phyloP scores from a whole-genome alignment of 2,329 filamentous ascomycete species.

The Didymella glomerata region DNA sequence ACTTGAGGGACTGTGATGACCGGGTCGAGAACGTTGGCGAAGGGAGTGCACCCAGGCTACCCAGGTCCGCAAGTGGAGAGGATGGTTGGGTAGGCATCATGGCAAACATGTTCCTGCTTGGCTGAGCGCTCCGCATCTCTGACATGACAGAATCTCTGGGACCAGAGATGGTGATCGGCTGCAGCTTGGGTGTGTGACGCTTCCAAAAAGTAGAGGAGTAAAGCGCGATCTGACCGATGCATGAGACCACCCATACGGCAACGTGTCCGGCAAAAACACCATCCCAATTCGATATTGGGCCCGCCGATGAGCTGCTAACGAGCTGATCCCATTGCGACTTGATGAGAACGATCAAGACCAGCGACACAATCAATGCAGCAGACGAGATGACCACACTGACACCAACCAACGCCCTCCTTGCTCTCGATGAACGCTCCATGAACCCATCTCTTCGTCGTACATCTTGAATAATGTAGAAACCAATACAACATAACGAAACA shows the following conservation, averaged over 20 bases:
- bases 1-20: conserved; percentile 49
- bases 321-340: conserved; percentile 36
- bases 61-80: conserved; percentile 31
- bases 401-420: conserved; percentile 30
- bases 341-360: conserved; percentile 41
- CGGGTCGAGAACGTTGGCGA: conserved; percentile 48
- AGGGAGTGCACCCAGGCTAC: conserved; percentile 35
- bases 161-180: conserved; percentile 34
- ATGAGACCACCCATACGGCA: conserved; percentile 45
- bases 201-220: conserved; percentile 42
- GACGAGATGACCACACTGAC: conserved; percentile 36
- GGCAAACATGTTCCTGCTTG: conserved; percentile 37
- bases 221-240: conserved; percentile 40
- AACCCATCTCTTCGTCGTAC: conserved; percentile 40
- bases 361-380: conserved; percentile 37
- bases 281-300: conserved; percentile 34
- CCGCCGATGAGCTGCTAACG: conserved; percentile 21
- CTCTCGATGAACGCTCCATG: conserved; percentile 29
- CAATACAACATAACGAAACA: conserved; percentile 41
- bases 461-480: conserved; percentile 42
- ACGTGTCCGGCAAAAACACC: conserved; percentile 48
- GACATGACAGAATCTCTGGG: conserved; percentile 50
- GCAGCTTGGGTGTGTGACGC: conserved; percentile 30
- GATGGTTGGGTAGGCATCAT: conserved; percentile 36
- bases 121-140: conserved; percentile 39